Conservation (phyloP, 1,284 basidiomycete species). For the Baeospora myosura region DNA sequence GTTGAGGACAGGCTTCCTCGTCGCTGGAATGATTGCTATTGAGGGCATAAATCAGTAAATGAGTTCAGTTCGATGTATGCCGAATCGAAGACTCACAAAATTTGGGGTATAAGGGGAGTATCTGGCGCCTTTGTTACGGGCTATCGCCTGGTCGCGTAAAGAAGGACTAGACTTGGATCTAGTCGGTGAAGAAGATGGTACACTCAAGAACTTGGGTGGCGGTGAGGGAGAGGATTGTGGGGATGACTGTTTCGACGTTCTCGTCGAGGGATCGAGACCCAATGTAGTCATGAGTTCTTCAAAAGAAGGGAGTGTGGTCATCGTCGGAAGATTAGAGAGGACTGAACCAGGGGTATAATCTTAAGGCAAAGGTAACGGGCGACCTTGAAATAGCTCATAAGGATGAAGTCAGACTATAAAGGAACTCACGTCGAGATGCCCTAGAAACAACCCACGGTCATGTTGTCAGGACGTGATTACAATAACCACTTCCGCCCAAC, state of each 20-base stretch:
- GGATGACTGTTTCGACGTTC: slow-evolving; percentile 27
- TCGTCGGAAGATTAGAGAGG: slow-evolving; percentile 31
- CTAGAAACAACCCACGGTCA: slow-evolving; percentile 46
- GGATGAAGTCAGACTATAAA: slow-evolving; percentile 28
- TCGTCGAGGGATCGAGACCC: slow-evolving; percentile 47
- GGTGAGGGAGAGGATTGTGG: slow-evolving; percentile 28
- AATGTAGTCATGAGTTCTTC: slow-evolving; percentile 77
- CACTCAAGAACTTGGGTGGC: slow-evolving; percentile 24
- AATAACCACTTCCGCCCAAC: slow-evolving; percentile 37
- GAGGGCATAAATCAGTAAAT: not conserved
- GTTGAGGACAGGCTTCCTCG: slow-evolving; percentile 38
- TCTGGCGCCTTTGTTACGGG: slow-evolving; percentile 37
- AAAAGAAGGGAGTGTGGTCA: slow-evolving; percentile 73
- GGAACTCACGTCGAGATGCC: slow-evolving; percentile 25
- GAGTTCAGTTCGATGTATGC: not conserved
- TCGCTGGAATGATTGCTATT: slow-evolving; percentile 27
- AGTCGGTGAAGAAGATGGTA: slow-evolving; percentile 30
- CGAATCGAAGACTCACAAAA: slow-evolving; percentile 35
- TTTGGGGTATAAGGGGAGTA: slow-evolving; percentile 60
- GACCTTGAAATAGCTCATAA: slow-evolving; percentile 13
- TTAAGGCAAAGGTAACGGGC: slow-evolving; percentile 27
- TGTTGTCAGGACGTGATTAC: slow-evolving; percentile 41
- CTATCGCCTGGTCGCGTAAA: slow-evolving; percentile 31
- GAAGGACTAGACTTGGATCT: slow-evolving; percentile 38
- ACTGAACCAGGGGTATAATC: not conserved